Conservation (phyloP, 2,329 filamentous ascomycete genomes). For the Xylaria polymorpha region DNA sequence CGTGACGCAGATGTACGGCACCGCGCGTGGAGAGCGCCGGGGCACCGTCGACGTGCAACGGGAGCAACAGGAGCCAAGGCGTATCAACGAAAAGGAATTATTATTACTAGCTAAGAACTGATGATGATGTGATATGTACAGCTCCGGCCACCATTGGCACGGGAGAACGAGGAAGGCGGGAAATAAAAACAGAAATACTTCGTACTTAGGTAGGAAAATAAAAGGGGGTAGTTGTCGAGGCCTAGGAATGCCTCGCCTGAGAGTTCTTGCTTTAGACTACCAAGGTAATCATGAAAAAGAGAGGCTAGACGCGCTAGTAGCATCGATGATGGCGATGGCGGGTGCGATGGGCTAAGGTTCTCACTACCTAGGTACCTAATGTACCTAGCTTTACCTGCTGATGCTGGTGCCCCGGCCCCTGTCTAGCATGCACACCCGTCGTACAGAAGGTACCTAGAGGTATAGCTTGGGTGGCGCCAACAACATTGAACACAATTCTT, state of each 20-base stretch:
- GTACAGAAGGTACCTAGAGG: neutral
- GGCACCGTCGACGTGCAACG: neutral
- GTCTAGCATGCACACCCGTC: neutral
- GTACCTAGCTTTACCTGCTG: constrained; percentile 8
- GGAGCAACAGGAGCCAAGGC: neutral
- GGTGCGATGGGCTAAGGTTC: constrained; percentile 24
- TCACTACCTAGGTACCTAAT: too few species aligned
- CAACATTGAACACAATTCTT: neutral
- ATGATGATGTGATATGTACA: constrained; percentile 1
- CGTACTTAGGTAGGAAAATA: neutral
- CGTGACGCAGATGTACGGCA: constrained; percentile 33
- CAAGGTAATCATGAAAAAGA: neutral
- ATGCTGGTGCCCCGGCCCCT: neutral
- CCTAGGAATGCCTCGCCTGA: neutral
- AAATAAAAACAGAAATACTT: neutral
- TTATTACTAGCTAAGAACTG: constrained; percentile 12
- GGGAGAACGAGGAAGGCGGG: constrained; percentile 12
- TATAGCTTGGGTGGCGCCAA: neutral
- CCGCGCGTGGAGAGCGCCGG: constrained; percentile 14
- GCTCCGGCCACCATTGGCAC: neutral
- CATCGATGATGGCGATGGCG: constrained; percentile 43
- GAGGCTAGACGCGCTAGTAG: constrained; percentile 21
- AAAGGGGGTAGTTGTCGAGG: constrained; percentile 18
- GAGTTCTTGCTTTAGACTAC: neutral
- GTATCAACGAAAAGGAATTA: constrained; percentile 5